Evolutionary conservation across 2,329 filamentous ascomycete species (phyloP), one percentile per base, ranked within the genome.

Genomic region (Fusarium haematococcum): DNA sequence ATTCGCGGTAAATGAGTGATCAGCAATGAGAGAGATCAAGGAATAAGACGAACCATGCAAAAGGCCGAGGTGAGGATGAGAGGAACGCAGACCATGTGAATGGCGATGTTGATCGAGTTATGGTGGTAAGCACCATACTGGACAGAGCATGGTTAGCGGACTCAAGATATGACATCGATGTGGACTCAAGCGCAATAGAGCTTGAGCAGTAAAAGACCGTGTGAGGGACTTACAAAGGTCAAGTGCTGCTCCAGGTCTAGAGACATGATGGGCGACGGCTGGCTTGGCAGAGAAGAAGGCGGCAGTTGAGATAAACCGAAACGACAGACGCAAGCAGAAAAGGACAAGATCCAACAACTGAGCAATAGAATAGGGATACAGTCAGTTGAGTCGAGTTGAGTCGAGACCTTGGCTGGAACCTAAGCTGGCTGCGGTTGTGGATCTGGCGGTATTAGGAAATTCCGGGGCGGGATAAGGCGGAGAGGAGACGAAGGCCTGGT

Each of bases 101-200:
- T 95, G 75, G 87, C 88, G 69, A 95, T 85, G 81, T 97, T 97
- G 84, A 93, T 89, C 56, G 89, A 85, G 83, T 96, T 92, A 80
- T 94, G 91, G 84, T 97, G 94, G 81, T 97, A 96, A 68, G 93
- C 90, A 82, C 94, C 94, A 86, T 97, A 97, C 94, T 97, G 76
- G 48, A 25, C 23, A 16, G 23, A 56, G 58, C 39, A 58, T 50
- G 33, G 62, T 78, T 64, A 78, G 71, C 43, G 67, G 52, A 18
- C 25, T 50, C 35, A 54, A 65, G 27, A 27, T n/a, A 39, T 16
- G 16, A 27, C 45, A 48, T 23, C 13, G 13, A 45, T 45, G n/a
- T 25, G 6, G 14, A 50, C 20, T 35, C 32, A 37, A 14, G 41
- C 6, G 41, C 2, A 43, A 43, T 43, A 43, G 11, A 43, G 41